Evolutionary conservation across 73 alveolate genomes (phyloP).

Genomic region (Paramecium primaurelia): DNA sequence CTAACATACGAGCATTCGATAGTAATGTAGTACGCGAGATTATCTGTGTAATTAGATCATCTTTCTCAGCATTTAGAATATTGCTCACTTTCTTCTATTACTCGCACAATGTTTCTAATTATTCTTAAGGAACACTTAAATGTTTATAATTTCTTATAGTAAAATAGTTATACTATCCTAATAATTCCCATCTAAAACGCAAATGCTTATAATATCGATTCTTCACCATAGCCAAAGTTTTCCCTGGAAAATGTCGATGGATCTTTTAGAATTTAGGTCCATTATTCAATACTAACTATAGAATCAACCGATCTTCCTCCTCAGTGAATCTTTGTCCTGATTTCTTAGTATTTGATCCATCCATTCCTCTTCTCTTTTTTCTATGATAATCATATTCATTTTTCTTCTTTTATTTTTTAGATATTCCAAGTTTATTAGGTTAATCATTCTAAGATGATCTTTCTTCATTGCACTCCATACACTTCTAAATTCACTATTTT

Average conservation of each 20-base stretch:
- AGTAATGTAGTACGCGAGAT: not conserved
- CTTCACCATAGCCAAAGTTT: conserved; percentile 43
- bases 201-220: not conserved
- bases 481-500: not conserved
- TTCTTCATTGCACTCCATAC: not conserved
- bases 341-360: not conserved
- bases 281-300: not conserved
- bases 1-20: not conserved
- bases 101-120: conserved; percentile 14
- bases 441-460: not conserved
- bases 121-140: not conserved
- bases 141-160: conserved; percentile 9
- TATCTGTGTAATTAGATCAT: not conserved
- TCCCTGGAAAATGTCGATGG: not conserved
- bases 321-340: conserved; percentile 29
- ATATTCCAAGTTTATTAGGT: not conserved
- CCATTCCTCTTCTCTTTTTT: not conserved
- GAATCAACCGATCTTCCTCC: not conserved
- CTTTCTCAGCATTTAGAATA: not conserved
- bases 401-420: not conserved
- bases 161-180: conserved; percentile 5
- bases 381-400: not conserved
- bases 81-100: not conserved
- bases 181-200: not conserved
- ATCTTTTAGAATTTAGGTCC: conserved; percentile 34